These are phyloP conservation scores for Kwoniella heveanensis DNA, from an alignment of 768 basidiomycete species.

Conservation along the genomic window DNA sequence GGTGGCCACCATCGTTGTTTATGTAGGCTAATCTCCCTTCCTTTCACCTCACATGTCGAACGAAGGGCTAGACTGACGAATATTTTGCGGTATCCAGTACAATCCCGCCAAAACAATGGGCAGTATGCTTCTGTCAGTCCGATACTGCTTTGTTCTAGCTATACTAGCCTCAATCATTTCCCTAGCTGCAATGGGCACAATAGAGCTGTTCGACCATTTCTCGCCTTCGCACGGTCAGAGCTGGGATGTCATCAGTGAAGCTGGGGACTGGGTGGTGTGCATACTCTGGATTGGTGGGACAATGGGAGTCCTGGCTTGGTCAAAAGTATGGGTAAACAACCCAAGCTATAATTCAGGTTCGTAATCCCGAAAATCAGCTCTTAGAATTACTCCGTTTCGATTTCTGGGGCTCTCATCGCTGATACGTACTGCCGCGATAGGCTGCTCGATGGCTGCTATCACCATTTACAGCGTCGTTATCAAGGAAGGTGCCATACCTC, in stretches of 20 bases:
- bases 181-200: conserved; percentile 72
- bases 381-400: too few relatives aligned
- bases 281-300: conserved; percentile 76
- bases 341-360: conserved; percentile 85
- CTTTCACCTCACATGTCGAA: too few relatives aligned
- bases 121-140: conserved; percentile 86
- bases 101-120: conserved; percentile 93
- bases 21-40: too few relatives aligned
- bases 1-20: conserved; percentile 74
- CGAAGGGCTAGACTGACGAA: not conserved
- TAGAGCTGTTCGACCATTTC: conserved; percentile 71
- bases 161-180: conserved; percentile 73
- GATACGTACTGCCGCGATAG: conserved; percentile 23
- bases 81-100: conserved; percentile 65
- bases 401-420: too few relatives aligned
- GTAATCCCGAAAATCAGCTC: too few relatives aligned
- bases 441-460: conserved; percentile 58
- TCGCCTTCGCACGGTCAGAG: conserved; percentile 40
- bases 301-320: conserved; percentile 81
- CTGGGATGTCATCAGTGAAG: conserved; percentile 55
- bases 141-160: conserved; percentile 66
- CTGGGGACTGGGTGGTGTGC: conserved; percentile 73
- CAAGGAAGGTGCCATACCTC: conserved; percentile 81
- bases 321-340: conserved; percentile 86
- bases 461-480: conserved; percentile 84